phyloP scores from a whole-genome alignment of 768 basidiomycete species.

The Saitozyma sp. region DNA sequence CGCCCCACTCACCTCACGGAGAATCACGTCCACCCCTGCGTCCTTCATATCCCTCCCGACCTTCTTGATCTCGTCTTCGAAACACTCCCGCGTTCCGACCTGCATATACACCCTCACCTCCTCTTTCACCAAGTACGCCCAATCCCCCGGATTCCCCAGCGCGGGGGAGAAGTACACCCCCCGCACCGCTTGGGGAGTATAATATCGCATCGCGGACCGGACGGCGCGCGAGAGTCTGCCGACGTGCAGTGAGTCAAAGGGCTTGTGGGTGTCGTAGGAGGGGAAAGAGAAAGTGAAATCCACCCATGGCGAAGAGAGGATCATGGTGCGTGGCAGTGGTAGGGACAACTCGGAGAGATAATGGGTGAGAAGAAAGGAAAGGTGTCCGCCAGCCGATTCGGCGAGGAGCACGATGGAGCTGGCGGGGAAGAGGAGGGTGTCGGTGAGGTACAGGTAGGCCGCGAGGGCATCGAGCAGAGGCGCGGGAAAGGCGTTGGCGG shows the following conservation, averaged over 20 bases:
- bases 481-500: slow-evolving; percentile 67
- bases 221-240: not conserved
- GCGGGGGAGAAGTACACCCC: slow-evolving; percentile 35
- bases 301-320: slow-evolving; percentile 31
- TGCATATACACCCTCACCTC: slow-evolving; percentile 35
- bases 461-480: slow-evolving; percentile 73
- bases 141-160: slow-evolving; percentile 19
- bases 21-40: slow-evolving; percentile 37
- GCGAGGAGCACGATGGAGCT: slow-evolving; percentile 68
- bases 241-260: too few species aligned
- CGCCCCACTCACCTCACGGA: slow-evolving; percentile 33
- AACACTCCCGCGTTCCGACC: slow-evolving; percentile 37
- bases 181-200: not conserved
- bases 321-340: slow-evolving; percentile 22
- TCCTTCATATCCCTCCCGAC: slow-evolving; percentile 29
- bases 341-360: slow-evolving; percentile 38
- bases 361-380: slow-evolving; percentile 55
- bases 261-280: not conserved
- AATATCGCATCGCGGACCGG: slow-evolving; percentile 16
- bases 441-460: slow-evolving; percentile 70
- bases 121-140: slow-evolving; percentile 25
- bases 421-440: slow-evolving; percentile 60
- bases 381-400: slow-evolving; percentile 77
- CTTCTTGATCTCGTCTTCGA: slow-evolving; percentile 29
- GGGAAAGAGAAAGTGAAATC: slow-evolving; percentile 32